phyloP scores from a whole-genome alignment of 768 basidiomycete species.

The Rhodocollybia butyracea region DNA sequence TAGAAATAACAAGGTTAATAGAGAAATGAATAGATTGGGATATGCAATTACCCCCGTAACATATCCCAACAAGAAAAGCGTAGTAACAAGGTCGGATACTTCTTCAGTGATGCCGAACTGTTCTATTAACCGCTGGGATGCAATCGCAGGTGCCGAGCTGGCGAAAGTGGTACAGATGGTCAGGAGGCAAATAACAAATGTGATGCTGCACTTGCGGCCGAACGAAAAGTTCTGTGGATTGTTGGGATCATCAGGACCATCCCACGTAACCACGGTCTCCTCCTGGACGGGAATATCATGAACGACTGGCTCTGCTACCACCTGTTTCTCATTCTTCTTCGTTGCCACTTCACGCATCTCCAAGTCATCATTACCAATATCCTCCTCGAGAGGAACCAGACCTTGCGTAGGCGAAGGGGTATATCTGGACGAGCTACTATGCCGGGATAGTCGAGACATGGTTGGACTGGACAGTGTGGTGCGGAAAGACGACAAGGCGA shows the following conservation, averaged over 20 bases:
- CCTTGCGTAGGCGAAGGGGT: too few species aligned
- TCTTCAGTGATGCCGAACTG: constrained; percentile 40
- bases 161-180: constrained; percentile 55
- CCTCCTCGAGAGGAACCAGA: background rate
- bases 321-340: background rate
- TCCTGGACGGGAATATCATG: background rate
- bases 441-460: too few species aligned
- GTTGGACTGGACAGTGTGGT: too few species aligned
- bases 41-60: constrained; percentile 37
- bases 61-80: constrained; percentile 49
- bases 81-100: constrained; percentile 46
- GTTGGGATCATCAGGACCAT: constrained; percentile 48
- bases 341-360: background rate
- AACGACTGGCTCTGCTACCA: background rate
- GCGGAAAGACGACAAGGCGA: too few species aligned
- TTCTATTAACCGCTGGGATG: constrained; percentile 26
- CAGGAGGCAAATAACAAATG: constrained; percentile 39
- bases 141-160: constrained; percentile 50
- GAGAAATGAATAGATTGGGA: background rate
- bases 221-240: constrained; percentile 57
- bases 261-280: constrained; percentile 40
- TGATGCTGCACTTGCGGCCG: constrained; percentile 45
- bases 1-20: constrained; percentile 13
- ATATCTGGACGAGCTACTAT: too few species aligned
- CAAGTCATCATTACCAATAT: background rate